phyloP scores from a whole-genome alignment of 2,329 filamentous ascomycete species.

The Aspergillus bombycis region DNA sequence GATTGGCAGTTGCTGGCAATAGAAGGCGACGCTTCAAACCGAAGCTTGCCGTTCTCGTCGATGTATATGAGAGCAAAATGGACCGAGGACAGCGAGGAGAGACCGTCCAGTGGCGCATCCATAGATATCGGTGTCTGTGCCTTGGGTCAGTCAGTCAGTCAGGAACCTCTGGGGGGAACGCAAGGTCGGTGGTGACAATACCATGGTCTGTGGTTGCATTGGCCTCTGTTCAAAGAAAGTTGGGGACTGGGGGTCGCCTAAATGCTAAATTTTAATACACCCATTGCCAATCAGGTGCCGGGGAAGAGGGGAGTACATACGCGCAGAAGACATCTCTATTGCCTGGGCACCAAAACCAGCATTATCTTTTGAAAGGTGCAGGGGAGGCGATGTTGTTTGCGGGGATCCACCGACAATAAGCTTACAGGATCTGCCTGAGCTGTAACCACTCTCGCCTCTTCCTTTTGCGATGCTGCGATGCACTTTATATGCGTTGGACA shows the following conservation, averaged over 20 bases:
- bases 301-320: slow-evolving; percentile 14
- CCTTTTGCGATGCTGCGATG: slow-evolving; percentile 6
- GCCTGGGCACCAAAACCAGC: slow-evolving; percentile 15
- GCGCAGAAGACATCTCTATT: slow-evolving; percentile 18
- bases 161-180: neutral
- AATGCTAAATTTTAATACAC: slow-evolving; percentile 15
- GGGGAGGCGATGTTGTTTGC: slow-evolving; percentile 7
- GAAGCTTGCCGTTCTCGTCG: slow-evolving; percentile 33
- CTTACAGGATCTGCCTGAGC: slow-evolving; percentile 13
- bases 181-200: slow-evolving; percentile 12
- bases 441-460: slow-evolving; percentile 6
- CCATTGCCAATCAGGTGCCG: slow-evolving; percentile 13
- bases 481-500: slow-evolving; percentile 15
- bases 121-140: slow-evolving; percentile 24
- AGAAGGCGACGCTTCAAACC: slow-evolving; percentile 34
- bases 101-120: slow-evolving; percentile 25
- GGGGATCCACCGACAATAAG: slow-evolving; percentile 20
- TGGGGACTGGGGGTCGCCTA: slow-evolving; percentile 19
- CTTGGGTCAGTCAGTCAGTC: slow-evolving; percentile 12
- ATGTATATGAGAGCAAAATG: slow-evolving; percentile 40
- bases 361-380: slow-evolving; percentile 13
- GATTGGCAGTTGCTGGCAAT: slow-evolving; percentile 31
- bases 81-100: slow-evolving; percentile 25
- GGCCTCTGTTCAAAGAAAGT: slow-evolving; percentile 16
- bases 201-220: slow-evolving; percentile 19